Evolutionary conservation across 2,329 filamentous ascomycete genomes (phyloP).

Genomic region (Claviceps capensis): DNA sequence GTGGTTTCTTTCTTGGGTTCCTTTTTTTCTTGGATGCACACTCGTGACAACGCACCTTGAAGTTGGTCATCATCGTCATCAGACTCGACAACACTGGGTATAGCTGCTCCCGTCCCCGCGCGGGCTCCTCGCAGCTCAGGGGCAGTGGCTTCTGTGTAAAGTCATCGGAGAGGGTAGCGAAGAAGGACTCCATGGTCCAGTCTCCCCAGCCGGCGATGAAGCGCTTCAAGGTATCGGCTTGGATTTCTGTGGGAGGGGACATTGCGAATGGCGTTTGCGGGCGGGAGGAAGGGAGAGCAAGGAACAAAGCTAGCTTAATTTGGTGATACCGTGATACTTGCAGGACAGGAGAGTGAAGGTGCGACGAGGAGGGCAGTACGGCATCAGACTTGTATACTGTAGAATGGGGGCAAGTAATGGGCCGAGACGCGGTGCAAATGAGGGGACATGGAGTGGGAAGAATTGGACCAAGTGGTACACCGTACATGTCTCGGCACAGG

Average conservation of each 20-base stretch:
- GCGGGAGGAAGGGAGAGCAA: no score
- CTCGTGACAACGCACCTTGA: not conserved
- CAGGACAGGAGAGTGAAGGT: no score
- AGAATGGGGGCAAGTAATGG: no score
- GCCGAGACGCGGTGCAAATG: no score
- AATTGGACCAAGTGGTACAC: no score
- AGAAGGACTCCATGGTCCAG: not conserved
- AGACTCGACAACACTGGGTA: not conserved
- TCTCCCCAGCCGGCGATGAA: constrained; percentile 2
- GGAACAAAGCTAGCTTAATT: no score
- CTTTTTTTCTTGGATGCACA: not conserved
- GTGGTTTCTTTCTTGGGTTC: not conserved
- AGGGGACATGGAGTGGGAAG: no score
- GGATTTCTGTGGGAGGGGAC: not conserved
- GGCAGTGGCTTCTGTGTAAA: not conserved
- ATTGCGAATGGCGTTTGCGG: not conserved
- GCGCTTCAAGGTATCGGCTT: constrained; percentile 3
- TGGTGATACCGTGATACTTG: no score
- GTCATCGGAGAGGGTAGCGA: not conserved
- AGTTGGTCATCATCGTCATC: not conserved
- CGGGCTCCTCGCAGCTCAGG: not conserved
- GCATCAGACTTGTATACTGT: no score
- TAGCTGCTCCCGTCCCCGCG: not conserved
- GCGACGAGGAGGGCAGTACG: no score
- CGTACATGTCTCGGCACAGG: no score